phyloP scores from a whole-genome alignment of 257 asterid species.

The Verbascum thapsus region DNA sequence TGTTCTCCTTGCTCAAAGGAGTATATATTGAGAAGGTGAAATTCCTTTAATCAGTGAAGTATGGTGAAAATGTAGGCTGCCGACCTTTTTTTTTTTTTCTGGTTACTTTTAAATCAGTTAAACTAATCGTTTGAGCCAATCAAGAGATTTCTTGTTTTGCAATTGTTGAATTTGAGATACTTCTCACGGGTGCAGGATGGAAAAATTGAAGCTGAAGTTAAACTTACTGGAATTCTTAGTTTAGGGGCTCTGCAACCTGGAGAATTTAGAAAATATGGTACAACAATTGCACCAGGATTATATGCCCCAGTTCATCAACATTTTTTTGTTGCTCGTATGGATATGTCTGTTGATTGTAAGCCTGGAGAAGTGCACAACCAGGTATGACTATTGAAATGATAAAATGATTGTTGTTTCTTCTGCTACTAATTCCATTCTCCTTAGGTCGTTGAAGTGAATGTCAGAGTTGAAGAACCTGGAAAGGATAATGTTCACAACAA shows the following conservation, averaged over 20 bases:
- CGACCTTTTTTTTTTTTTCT: too few relatives aligned
- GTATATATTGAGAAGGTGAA: too few relatives aligned
- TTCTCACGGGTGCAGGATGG: slow-evolving; percentile 71
- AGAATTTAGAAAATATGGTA: slow-evolving; percentile 85
- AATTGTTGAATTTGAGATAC: slow-evolving; percentile 10
- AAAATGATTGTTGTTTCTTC: slow-evolving; percentile 6
- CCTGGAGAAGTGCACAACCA: slow-evolving; percentile 95
- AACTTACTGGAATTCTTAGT: slow-evolving; percentile 95
- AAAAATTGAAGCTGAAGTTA: slow-evolving; percentile 97
- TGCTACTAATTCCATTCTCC: slow-evolving; percentile 24
- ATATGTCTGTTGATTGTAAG: slow-evolving; percentile 91
- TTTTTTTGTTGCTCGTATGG: slow-evolving; percentile 98
- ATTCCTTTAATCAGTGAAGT: too few relatives aligned
- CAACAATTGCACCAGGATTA: slow-evolving; percentile 90
- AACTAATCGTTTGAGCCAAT: too few relatives aligned
- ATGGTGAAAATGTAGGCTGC: too few relatives aligned
- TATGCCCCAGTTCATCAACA: slow-evolving; percentile 99
- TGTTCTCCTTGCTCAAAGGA: too few relatives aligned
- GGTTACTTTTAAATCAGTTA: too few relatives aligned
- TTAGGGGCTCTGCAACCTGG: slow-evolving; percentile 92
- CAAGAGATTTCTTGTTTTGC: slow-evolving; percentile 19
- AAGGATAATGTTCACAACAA: slow-evolving; percentile 81
- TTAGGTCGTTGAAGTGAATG: slow-evolving; percentile 94
- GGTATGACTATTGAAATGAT: slow-evolving; percentile 40
- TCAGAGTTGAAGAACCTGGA: slow-evolving; percentile 91